Evolutionary conservation across 495 filamentous ascomycete genomes (phyloP).

Genomic region (Jackrogersella minutella): DNA sequence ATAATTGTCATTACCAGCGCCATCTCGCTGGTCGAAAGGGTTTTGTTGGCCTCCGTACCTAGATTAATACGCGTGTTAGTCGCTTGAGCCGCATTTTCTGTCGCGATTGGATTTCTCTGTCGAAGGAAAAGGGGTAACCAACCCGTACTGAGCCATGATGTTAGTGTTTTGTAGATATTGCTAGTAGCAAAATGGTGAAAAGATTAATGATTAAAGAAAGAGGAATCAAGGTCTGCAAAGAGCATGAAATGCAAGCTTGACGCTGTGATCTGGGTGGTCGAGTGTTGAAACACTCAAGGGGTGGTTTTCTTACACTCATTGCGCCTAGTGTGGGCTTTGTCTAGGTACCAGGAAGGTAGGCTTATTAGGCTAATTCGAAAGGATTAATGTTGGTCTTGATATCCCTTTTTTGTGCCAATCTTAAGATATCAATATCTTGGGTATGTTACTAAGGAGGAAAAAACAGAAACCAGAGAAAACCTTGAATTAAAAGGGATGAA

Average conservation of each 20-base stretch:
- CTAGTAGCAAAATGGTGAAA: conserved; percentile 15
- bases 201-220: conserved; percentile 16
- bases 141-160: conserved; percentile 54
- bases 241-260: conserved; percentile 14
- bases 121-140: conserved; percentile 23
- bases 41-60: conserved; percentile 59
- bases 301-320: conserved; percentile 58
- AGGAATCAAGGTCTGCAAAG: conserved; percentile 8
- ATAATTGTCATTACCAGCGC: conserved; percentile 42
- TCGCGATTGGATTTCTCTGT: conserved; percentile 15
- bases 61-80: conserved; percentile 38
- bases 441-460: not conserved
- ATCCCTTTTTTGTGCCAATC: not conserved
- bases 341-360: conserved; percentile 28
- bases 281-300: conserved; percentile 41
- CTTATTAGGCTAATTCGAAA: conserved; percentile 12
- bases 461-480: not conserved
- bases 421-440: conserved; percentile 20
- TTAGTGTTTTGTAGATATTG: conserved; percentile 18
- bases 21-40: conserved; percentile 60
- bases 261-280: conserved; percentile 17
- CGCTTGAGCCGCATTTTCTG: not conserved
- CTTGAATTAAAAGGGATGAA: conserved; percentile 13
- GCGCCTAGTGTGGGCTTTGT: conserved; percentile 34
- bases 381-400: not conserved